Evolutionary conservation across 2,329 filamentous ascomycete species (phyloP).

Genomic region (Stachybotrys chartarum): DNA sequence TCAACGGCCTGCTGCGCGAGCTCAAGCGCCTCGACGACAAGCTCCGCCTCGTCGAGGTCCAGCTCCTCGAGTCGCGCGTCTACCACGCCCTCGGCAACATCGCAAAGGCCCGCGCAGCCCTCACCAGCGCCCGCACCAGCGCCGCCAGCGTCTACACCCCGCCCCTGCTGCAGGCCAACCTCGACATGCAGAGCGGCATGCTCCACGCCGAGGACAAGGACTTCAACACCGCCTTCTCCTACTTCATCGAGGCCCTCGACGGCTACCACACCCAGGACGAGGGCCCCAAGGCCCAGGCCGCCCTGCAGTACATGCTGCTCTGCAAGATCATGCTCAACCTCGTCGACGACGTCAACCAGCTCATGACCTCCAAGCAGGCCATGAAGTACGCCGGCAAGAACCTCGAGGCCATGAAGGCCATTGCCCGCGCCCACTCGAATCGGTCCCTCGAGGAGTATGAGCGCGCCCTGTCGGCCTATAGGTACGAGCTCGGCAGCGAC

Average conservation of each 20-base stretch:
- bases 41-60: conserved; percentile 93
- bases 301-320: conserved; percentile 97
- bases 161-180: conserved; percentile 85
- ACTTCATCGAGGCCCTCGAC: conserved; percentile 98
- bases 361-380: conserved; percentile 94
- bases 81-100: conserved; percentile 98
- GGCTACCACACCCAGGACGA: conserved; percentile 95
- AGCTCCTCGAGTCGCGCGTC: conserved; percentile 91
- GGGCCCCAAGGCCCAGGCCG: conserved; percentile 81
- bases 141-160: conserved; percentile 97
- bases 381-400: conserved; percentile 93
- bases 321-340: conserved; percentile 99
- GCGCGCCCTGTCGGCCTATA: conserved; percentile 79
- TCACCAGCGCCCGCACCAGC: conserved; percentile 89
- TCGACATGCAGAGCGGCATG: conserved; percentile 99
- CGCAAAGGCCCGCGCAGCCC: conserved; percentile 86
- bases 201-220: conserved; percentile 97
- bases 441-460: conserved; percentile 97
- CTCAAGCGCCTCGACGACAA: conserved; percentile 98
- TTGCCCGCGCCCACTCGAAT: conserved; percentile 91
- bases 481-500: conserved; percentile 89
- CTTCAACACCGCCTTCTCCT: conserved; percentile 97
- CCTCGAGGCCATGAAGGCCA: conserved; percentile 98
- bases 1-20: conserved; percentile 93
- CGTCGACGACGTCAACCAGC: conserved; percentile 88